These are phyloP conservation scores for Canavalia gladiata DNA, from an alignment of 306 rosid genomes.

Conservation along the genomic window DNA sequence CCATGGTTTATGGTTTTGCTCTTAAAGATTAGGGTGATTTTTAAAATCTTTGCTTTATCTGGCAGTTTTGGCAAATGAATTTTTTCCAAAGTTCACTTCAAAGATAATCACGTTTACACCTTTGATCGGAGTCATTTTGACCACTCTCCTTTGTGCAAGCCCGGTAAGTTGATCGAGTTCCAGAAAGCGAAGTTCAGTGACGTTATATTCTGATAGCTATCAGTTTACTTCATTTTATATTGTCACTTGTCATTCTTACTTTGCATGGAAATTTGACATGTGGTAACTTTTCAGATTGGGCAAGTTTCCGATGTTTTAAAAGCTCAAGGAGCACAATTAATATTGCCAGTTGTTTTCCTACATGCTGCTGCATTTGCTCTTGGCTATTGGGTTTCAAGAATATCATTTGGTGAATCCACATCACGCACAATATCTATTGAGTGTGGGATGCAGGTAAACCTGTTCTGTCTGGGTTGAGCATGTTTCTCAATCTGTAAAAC, in stretches of 20 bases:
- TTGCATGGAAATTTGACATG: conserved; percentile 37
- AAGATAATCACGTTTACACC: conserved; percentile 81
- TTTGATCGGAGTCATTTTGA: conserved; percentile 89
- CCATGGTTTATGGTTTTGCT: conserved; percentile 40
- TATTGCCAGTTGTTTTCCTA: conserved; percentile 83
- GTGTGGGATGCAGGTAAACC: conserved; percentile 95
- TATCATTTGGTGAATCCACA: conserved; percentile 93
- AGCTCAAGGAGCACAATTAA: conserved; percentile 82
- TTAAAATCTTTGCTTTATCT: conserved; percentile 48
- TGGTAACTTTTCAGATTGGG: conserved; percentile 74
- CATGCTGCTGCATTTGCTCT: conserved; percentile 91
- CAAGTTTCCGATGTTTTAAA: conserved; percentile 87
- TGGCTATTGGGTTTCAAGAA: conserved; percentile 86
- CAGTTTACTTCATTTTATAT: conserved; percentile 31
- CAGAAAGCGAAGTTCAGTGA: neutral
- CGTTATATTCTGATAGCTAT: conserved; percentile 14
- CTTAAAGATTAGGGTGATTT: conserved; percentile 28
- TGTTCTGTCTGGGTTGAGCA: conserved; percentile 10
- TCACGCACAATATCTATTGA: conserved; percentile 97
- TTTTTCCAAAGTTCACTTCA: conserved; percentile 91
- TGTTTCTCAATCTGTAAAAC: neutral
- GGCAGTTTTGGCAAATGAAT: conserved; percentile 91
- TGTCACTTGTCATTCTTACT: conserved; percentile 20
- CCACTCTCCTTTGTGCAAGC: conserved; percentile 94
- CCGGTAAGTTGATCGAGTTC: conserved; percentile 68